A percentile compares a stretch with the other conserved stretches of the same genome.
phyloP scores from a whole-genome alignment of 2,329 filamentous ascomycete species.

The Curvularia spicifera region DNA sequence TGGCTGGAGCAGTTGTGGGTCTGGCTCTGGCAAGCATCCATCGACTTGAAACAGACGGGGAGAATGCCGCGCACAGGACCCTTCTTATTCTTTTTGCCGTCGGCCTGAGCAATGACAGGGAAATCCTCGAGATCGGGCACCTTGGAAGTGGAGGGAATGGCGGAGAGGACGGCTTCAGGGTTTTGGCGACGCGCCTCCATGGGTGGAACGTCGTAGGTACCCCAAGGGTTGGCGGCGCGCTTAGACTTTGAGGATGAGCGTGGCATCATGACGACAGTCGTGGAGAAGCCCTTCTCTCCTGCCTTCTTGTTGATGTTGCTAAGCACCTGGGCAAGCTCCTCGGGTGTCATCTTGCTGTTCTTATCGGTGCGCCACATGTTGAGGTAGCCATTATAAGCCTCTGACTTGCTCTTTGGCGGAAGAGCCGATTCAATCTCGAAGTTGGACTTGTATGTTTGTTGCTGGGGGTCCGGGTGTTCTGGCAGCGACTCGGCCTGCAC shows the following conservation, averaged over 20 bases:
- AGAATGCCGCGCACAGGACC: conserved; percentile 60
- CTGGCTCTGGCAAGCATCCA: conserved; percentile 69
- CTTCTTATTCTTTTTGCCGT: conserved; percentile 20
- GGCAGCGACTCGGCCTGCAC: conserved; percentile 45
- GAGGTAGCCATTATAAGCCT: conserved; percentile 41
- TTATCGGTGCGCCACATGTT: conserved; percentile 35
- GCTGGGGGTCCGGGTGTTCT: conserved; percentile 34
- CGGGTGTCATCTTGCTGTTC: conserved; percentile 23
- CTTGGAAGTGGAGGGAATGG: conserved; percentile 35
- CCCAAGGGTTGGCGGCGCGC: conserved; percentile 44
- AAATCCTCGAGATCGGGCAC: conserved; percentile 40
- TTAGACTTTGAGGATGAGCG: conserved; percentile 38
- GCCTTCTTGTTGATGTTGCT: conserved; percentile 19
- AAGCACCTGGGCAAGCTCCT: conserved; percentile 25
- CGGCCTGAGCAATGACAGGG: conserved; percentile 32
- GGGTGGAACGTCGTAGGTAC: conserved; percentile 41
- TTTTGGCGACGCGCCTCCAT: conserved; percentile 38
- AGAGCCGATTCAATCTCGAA: conserved; percentile 33
- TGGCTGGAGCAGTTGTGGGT: conserved; percentile 85
- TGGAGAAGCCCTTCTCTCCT: conserved; percentile 29
- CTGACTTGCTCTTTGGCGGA: conserved; percentile 25
- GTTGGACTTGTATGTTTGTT: conserved; percentile 33
- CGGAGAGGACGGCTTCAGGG: conserved; percentile 41
- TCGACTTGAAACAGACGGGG: conserved; percentile 75
- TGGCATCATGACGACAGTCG: conserved; percentile 50